Evolutionary conservation across 257 asterid species (phyloP), one percentile per base, ranked within the genome.

Genomic region (Cruciata laevipes): DNA sequence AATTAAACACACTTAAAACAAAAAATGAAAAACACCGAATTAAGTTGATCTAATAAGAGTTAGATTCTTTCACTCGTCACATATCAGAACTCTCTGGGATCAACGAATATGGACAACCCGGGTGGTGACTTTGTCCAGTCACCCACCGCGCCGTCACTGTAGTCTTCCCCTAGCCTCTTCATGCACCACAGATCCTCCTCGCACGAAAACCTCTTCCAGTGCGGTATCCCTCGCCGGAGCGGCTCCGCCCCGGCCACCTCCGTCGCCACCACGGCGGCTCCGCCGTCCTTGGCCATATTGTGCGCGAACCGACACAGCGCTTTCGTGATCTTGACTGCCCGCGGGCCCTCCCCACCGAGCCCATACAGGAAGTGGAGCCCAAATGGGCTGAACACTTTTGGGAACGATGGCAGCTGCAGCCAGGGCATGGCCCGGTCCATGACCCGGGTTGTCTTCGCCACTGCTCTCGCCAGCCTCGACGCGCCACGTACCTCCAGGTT

Each of bases 111-210:
- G 42, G 96, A 89, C 55, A 58, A 55, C 58, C 87, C 92, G 72
- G 95, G 88, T 44, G 77, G 86, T 47, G 95, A 87, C 74, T 89
- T 89, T 0, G 95, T 89, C 98, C 98, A 91, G 81, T 91, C 98
- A 73, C 94, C 98, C 10, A 82, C 83, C 8, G 81, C 70, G 35
- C 85, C 91, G 80, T 91, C 98, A 68, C 92, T 84, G 69, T 80
- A 86, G 71, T 82, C 89, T 44, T 85, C 95, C 77, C 89, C 89
- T 16, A 89, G 53, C 60, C 91, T 83, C 77, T 89, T 89, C 7
- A 91, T 84, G 81, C 98, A 91, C 98, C 98, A 91, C 24, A 91
- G 63, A 42, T 89, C 98, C 80, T 87, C 95, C 25, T 83, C 85
- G 87, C 96, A 87, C 61, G 98, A 91, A 62, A 91, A 74, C 30